Evolutionary conservation across 805 yeast species (phyloP).

Genomic region (Kodamaea jinghongensis): DNA sequence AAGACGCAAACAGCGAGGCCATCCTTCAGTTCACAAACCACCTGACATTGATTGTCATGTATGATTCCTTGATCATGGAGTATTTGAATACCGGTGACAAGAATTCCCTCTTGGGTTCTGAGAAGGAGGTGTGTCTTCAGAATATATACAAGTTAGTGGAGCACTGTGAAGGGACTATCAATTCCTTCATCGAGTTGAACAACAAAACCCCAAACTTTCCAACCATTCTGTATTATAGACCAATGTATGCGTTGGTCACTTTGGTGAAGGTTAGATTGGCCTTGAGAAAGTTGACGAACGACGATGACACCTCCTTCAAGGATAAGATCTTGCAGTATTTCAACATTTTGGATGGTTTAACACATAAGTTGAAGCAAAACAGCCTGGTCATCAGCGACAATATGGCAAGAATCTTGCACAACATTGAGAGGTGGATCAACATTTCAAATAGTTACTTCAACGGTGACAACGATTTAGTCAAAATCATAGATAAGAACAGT

Average conservation of each 20-base stretch:
- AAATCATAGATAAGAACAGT: slow-evolving; percentile 28
- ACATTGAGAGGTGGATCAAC: slow-evolving; percentile 29
- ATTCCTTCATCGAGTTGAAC: slow-evolving; percentile 42
- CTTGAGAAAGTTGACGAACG: slow-evolving; percentile 21
- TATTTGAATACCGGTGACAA: slow-evolving; percentile 13
- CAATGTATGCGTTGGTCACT: slow-evolving; percentile 51
- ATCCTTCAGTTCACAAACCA: slow-evolving; percentile 42
- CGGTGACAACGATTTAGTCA: slow-evolving; percentile 19
- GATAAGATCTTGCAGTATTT: slow-evolving; percentile 22
- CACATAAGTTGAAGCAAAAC: slow-evolving; percentile 17
- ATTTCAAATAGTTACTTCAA: slow-evolving; percentile 17
- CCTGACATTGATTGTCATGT: slow-evolving; percentile 49
- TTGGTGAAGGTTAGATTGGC: slow-evolving; percentile 46
- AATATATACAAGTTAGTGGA: slow-evolving; percentile 42
- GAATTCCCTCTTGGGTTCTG: slow-evolving; percentile 10
- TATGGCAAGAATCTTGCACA: slow-evolving; percentile 21
- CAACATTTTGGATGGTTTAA: slow-evolving; percentile 11
- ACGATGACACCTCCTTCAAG: slow-evolving; percentile 7
- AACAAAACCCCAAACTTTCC: slow-evolving; percentile 43
- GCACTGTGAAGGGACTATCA: slow-evolving; percentile 46
- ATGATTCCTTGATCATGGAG: slow-evolving; percentile 50
- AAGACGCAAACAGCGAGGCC: slow-evolving; percentile 33
- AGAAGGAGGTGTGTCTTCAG: slow-evolving; percentile 33
- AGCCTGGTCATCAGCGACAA: slow-evolving; percentile 23
- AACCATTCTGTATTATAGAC: slow-evolving; percentile 52